Conservation (phyloP, 1,139 yeast species). For the Hemisphaericaspora subhashii region DNA sequence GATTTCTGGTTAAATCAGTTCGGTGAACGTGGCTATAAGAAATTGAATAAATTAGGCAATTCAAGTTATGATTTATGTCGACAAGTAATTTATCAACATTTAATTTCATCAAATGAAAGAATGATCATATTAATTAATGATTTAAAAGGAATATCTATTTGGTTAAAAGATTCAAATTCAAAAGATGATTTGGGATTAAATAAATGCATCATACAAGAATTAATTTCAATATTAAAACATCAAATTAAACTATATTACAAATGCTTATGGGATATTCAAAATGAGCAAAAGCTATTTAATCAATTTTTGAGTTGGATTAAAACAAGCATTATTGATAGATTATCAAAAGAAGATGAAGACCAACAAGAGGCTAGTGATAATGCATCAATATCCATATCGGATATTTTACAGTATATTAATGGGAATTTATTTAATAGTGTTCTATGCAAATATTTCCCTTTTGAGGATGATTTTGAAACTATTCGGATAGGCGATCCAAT, state of each 20-base stretch:
- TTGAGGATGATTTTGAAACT: background rate
- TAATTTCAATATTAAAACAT: conserved; percentile 19
- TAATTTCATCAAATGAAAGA: conserved; percentile 60
- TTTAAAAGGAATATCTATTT: conserved; percentile 44
- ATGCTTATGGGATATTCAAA: conserved; percentile 48
- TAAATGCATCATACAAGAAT: conserved; percentile 21
- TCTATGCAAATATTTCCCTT: conserved; percentile 23
- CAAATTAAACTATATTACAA: conserved; percentile 25
- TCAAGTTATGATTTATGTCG: conserved; percentile 50
- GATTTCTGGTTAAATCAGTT: conserved; percentile 51
- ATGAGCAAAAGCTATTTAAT: conserved; percentile 53
- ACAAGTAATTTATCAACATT: conserved; percentile 45
- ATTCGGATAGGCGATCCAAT: background rate
- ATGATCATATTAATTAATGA: conserved; percentile 50
- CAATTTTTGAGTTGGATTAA: conserved; percentile 53
- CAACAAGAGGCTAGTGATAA: conserved; percentile 17
- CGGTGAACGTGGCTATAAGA: conserved; percentile 68
- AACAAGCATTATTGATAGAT: conserved; percentile 33
- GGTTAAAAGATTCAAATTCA: conserved; percentile 26
- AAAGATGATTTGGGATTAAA: conserved; percentile 28
- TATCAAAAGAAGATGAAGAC: conserved; percentile 40
- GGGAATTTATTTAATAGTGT: conserved; percentile 25
- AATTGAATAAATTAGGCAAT: conserved; percentile 55
- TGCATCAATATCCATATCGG: conserved; percentile 15
- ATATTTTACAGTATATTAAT: conserved; percentile 33